Percentiles rank a stretch among this genome's conserved stretches.
These are phyloP conservation scores for Xerocomus nothofagi DNA, from an alignment of 1,284 basidiomycete genomes.

Conservation along the genomic window DNA sequence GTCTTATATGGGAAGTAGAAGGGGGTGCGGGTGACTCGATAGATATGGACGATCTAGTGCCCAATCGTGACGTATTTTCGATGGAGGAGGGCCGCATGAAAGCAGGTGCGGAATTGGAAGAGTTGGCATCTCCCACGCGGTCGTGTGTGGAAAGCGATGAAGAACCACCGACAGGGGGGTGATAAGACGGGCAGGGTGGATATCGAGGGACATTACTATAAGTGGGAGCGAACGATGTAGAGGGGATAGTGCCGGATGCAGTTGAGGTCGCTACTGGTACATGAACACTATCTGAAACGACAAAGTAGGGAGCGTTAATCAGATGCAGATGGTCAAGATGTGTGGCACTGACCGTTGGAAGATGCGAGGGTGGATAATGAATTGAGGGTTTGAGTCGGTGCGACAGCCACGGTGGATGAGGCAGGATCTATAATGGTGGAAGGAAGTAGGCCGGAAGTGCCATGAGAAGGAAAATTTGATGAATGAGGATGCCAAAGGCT, in stretches of 20 bases:
- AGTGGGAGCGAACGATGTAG: conserved; percentile 19
- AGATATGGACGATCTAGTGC: conserved; percentile 7
- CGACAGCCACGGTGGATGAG: conserved; percentile 14
- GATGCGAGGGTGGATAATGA: conserved; percentile 19
- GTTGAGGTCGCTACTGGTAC: conserved; percentile 13
- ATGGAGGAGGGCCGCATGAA: conserved; percentile 23
- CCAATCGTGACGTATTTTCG: conserved; percentile 14
- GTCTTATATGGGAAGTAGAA: conserved; percentile 17
- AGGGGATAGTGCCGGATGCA: conserved; percentile 19
- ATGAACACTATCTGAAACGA: conserved; percentile 13
- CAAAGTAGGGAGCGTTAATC: conserved; percentile 8
- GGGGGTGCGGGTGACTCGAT: conserved; percentile 9
- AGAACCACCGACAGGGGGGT: conserved; percentile 11
- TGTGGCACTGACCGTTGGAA: conserved; percentile 24
- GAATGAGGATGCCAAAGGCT: conserved; percentile 20
- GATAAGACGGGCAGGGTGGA: conserved; percentile 27
- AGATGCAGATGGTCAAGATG: conserved; percentile 1
- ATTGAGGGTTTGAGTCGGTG: conserved; percentile 11
- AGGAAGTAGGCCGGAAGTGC: conserved; percentile 2
- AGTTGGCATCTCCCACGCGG: conserved; percentile 12
- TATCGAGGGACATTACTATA: conserved; percentile 27
- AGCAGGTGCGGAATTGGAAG: conserved; percentile 10
- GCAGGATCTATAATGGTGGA: conserved; percentile 7
- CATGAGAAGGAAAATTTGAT: conserved; percentile 22
- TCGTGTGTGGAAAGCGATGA: conserved; percentile 19